Evolutionary conservation across 768 basidiomycete genomes (phyloP), one percentile per base, ranked within the genome.

Genomic region (Psilocybe azurescens): DNA sequence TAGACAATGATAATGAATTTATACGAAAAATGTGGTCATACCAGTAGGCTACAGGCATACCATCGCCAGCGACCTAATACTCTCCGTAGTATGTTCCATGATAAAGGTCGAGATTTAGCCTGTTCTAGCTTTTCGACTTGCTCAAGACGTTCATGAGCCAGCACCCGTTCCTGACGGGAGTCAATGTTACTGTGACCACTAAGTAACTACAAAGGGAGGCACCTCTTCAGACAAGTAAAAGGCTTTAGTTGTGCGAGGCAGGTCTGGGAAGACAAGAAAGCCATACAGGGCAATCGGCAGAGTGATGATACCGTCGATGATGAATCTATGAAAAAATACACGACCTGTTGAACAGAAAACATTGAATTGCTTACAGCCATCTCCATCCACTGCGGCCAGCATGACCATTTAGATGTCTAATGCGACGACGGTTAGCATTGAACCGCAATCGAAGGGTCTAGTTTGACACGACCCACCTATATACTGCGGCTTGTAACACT

Each of bases 241-340:
- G 1, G 86, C 88, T 28, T 74, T 81, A 2, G 88, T 90, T 0
- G 84, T 87, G 14, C 81, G 76, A 1, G 90, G 90, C 7, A 87
- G 79, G 69, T 90, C 88, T 14, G 91, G 92, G 70, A 93, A 92
- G 36, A 89, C 78, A 30, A 89, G 66, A 69, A 89, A 91, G 0
- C 89, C 89, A 70, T 89, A 90, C 7, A 89, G 67, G 1, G 89
- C 89, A 62, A 91, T 87, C 0, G 89, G 89, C 14, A 89, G 72
- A 3, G 89, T 89, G 53, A 90, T 89, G n/a, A 88, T 74, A 3
- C 88, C 88, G 67, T 89, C 88, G 47, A 89, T 83, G 61, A 90
- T 84, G 70, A 90, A 89, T 16, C 85, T 87, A 66, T 38, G 28
- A 38, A 67, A 33, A 48, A 56, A 30, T 47, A 57, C 53, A 48